Percentiles rank a stretch among this genome's conserved stretches.
Evolutionary conservation across 345 rosid species (phyloP).

Genomic region (Geranium brycei): DNA sequence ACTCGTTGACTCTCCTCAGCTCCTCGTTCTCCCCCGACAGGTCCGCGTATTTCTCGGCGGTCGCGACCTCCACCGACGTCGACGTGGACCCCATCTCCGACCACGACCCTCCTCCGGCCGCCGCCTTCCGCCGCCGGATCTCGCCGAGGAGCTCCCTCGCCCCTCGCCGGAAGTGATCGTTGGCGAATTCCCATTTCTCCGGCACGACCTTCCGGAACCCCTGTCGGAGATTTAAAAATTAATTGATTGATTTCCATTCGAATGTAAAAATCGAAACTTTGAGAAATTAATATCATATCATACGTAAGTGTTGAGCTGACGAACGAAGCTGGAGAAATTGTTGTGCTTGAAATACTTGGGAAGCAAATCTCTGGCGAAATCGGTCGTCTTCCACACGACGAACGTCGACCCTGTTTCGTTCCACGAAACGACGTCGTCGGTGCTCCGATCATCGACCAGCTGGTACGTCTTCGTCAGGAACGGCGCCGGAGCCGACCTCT

Average conservation of each 20-base stretch:
- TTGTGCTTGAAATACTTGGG: slow-evolving; percentile 39
- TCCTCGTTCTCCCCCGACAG: slow-evolving; percentile 62
- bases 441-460: slow-evolving; percentile 18
- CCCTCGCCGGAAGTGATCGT: slow-evolving; percentile 30
- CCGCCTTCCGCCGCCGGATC: slow-evolving; percentile 40
- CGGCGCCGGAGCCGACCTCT: slow-evolving; percentile 21
- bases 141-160: slow-evolving; percentile 26
- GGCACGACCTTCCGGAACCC: slow-evolving; percentile 39
- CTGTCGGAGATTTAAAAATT: neutral
- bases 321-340: slow-evolving; percentile 40
- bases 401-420: slow-evolving; percentile 9
- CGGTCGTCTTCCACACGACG: slow-evolving; percentile 35
- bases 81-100: slow-evolving; percentile 50
- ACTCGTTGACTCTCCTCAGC: slow-evolving; percentile 59
- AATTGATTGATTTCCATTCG: no score
- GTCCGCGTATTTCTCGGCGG: slow-evolving; percentile 38
- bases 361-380: slow-evolving; percentile 30
- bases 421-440: slow-evolving; percentile 20
- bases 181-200: slow-evolving; percentile 49
- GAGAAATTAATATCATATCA: slow-evolving; percentile 2
- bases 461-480: slow-evolving; percentile 20
- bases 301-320: slow-evolving; percentile 37
- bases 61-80: slow-evolving; percentile 9
- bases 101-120: slow-evolving; percentile 16
- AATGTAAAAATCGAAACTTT: neutral